phyloP scores from a whole-genome alignment of 306 rosid species.

The Astragalus glycyphyllos region DNA sequence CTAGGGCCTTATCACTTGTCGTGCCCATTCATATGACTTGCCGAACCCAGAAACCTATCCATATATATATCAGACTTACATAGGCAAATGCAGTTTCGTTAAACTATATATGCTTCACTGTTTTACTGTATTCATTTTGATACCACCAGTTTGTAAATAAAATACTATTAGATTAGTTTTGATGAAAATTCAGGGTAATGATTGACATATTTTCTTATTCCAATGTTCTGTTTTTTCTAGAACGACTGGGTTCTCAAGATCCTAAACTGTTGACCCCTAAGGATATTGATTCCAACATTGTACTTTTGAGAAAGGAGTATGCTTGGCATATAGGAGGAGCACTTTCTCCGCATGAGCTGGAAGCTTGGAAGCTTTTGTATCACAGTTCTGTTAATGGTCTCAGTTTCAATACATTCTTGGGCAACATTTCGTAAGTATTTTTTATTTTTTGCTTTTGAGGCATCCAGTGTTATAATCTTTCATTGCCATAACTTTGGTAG shows the following conservation, averaged over 20 bases:
- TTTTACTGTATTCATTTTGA: slow-evolving; percentile 10
- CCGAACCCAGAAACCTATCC: not conserved
- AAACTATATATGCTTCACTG: not conserved
- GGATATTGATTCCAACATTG: slow-evolving; percentile 52
- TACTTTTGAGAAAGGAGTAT: slow-evolving; percentile 74
- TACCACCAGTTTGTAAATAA: slow-evolving; percentile 17
- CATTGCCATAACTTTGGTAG: too few species aligned
- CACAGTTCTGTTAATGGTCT: slow-evolving; percentile 87
- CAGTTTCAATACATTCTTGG: slow-evolving; percentile 93
- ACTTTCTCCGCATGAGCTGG: slow-evolving; percentile 75
- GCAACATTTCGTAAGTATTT: slow-evolving; percentile 75
- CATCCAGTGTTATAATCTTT: not conserved
- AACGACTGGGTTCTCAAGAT: slow-evolving; percentile 74
- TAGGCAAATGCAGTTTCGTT: slow-evolving; percentile 21
- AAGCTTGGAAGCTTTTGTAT: slow-evolving; percentile 88
- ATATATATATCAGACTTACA: slow-evolving; percentile 3
- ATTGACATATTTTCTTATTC: slow-evolving; percentile 35
- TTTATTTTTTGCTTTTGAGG: not conserved
- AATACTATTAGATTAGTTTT: slow-evolving; percentile 13
- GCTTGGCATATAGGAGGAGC: slow-evolving; percentile 98
- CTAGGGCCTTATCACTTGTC: not conserved
- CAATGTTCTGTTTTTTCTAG: slow-evolving; percentile 46
- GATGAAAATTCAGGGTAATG: slow-evolving; percentile 28
- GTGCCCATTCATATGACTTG: not conserved
- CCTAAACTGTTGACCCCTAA: slow-evolving; percentile 64